phyloP scores from a whole-genome alignment of 78 protist species.

The Isochrysis galbana region DNA sequence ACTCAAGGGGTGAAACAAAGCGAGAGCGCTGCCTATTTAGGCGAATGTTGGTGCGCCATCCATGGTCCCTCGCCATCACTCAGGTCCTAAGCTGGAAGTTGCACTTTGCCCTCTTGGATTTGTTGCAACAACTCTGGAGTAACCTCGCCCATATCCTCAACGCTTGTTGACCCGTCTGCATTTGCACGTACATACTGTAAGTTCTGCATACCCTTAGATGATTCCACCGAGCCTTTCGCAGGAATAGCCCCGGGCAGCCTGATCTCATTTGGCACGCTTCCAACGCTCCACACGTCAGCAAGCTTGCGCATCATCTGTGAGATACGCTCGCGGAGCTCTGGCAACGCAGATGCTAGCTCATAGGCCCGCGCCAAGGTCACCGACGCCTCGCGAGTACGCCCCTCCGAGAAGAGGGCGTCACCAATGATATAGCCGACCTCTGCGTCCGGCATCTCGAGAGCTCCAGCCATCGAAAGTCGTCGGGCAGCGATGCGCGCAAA shows the following conservation, averaged over 20 bases:
- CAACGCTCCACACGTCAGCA: not conserved
- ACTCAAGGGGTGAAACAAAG: too few species aligned
- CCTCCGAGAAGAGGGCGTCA: not conserved
- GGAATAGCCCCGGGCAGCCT: too few species aligned
- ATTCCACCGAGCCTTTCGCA: too few species aligned
- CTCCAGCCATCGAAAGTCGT: not conserved
- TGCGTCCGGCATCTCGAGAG: not conserved
- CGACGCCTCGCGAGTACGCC: not conserved
- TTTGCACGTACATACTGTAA: not conserved
- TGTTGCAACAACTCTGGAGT: not conserved
- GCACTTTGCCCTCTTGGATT: not conserved
- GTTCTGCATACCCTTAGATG: not conserved
- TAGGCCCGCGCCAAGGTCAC: not conserved
- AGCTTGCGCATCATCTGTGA: not conserved
- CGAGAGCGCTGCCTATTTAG: too few species aligned
- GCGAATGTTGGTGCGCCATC: too few species aligned
- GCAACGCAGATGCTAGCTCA: not conserved
- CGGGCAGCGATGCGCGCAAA: not conserved
- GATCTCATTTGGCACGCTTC: not conserved
- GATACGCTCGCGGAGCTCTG: not conserved
- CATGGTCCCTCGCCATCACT: too few species aligned
- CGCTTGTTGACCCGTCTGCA: not conserved
- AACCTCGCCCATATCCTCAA: not conserved
- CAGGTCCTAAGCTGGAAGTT: too few species aligned
- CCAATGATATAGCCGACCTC: not conserved